Base-by-base conservation (phyloP, 352 stramenopile species). In the Pythium phragmitis region DNA sequence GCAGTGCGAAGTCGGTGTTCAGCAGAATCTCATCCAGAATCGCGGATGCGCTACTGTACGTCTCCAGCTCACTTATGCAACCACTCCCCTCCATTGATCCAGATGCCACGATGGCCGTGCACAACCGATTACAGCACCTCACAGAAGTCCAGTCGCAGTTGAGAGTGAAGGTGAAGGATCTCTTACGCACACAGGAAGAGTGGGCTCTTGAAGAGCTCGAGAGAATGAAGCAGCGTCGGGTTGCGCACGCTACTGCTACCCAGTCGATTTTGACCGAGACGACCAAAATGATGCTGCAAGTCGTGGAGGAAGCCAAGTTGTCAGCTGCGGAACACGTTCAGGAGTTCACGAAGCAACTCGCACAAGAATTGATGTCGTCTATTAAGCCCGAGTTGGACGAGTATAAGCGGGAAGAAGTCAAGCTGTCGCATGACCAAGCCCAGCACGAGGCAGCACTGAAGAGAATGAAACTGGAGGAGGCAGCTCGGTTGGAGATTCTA, bases 261-360 rank as follows among this genome's bases (percentile, higher is more conserved):
- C 65, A 86, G 21, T 73, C 72, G 26, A 73, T 88, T 41, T 54
- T 91, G 34, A 60, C 63, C 0, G 73, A 87, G 17, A 87, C 77
- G 7, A 72, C 63, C 16, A 19, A 51, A 28, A 53, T 71, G 47
- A 73, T 81, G 57, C 55, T 84, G 17, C 56, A 80, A 53, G 73
- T 69, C 8, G 49, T 88, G 5, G 42, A 64, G 5, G 69, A 76
- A 45, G 68, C 75, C 11, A 87, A 82, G 37, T 50, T 71, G 17
- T 58, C 61, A 14, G 76, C 77, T 4, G 47, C 74, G 9, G 63
- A 77, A 12, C 68, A 79, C 12, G 75, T 88, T 23, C 62, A 85
- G 43, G 42, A 63, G 26, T 81, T 71, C 36, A 69, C 69, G 0
- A 65, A 76, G 30, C 28, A 74, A 30, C 42, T 90, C 6, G 30